Evolutionary conservation across 768 basidiomycete genomes (phyloP).

Genomic region (Leccinum subtestaceum): DNA sequence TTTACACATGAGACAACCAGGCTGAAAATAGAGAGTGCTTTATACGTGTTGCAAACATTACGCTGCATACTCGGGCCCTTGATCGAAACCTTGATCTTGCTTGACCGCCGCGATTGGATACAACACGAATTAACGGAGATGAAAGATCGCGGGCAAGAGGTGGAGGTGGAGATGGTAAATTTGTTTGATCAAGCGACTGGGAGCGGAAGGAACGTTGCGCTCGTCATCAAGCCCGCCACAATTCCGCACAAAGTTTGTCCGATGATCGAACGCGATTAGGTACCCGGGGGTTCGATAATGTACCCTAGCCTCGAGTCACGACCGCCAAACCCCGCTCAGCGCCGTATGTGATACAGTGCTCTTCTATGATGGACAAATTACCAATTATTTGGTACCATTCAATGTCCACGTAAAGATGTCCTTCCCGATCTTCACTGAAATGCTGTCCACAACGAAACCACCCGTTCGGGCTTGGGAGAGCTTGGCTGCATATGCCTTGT

Average conservation of each 20-base stretch:
- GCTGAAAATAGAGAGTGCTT: constrained; percentile 35
- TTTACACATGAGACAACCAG: constrained; percentile 21
- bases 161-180: constrained; percentile 52
- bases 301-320: neutral
- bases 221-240: constrained; percentile 45
- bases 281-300: constrained; percentile 5
- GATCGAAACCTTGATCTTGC: constrained; percentile 62
- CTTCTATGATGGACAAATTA: constrained; percentile 8
- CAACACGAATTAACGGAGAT: constrained; percentile 35
- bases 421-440: constrained; percentile 73
- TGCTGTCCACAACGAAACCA: constrained; percentile 47
- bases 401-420: constrained; percentile 51
- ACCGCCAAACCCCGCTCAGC: constrained; percentile 3
- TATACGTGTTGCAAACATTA: constrained; percentile 62
- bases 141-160: constrained; percentile 17
- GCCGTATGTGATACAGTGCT: constrained; percentile 7
- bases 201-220: constrained; percentile 69
- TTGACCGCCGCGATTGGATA: constrained; percentile 63
- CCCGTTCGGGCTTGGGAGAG: constrained; percentile 45
- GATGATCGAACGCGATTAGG: constrained; percentile 3
- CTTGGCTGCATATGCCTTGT: constrained; percentile 41
- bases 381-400: constrained; percentile 12
- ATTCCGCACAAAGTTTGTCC: constrained; percentile 2
- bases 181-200: constrained; percentile 71
- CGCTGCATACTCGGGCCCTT: constrained; percentile 68